Conservation (phyloP, 805 yeast species). For the Wickerhamomyces strasburgensis region DNA sequence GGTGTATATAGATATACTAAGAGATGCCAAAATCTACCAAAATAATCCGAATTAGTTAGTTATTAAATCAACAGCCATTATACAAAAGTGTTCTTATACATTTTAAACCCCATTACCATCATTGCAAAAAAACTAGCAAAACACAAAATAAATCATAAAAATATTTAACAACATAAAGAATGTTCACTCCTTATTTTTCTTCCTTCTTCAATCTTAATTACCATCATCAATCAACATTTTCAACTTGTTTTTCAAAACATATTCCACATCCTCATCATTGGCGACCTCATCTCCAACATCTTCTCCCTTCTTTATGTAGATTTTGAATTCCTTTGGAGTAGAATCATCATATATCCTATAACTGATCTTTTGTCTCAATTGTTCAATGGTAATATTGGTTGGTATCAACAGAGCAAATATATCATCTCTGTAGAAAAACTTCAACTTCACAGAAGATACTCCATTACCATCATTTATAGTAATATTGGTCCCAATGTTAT, state of each 20-base stretch:
- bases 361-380: constrained; percentile 45
- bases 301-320: constrained; percentile 30
- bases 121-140: no score
- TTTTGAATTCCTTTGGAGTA: constrained; percentile 27
- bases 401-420: constrained; percentile 68
- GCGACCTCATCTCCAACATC: constrained; percentile 30
- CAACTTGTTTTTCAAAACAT: constrained; percentile 30
- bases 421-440: constrained; percentile 75
- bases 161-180: background rate
- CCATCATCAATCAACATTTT: constrained; percentile 34
- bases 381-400: constrained; percentile 40
- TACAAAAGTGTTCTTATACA: no score
- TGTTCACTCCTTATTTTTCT: no score
- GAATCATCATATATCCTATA: constrained; percentile 42
- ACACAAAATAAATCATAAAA: background rate
- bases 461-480: background rate
- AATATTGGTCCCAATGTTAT: constrained; percentile 8
- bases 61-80: no score
- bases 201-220: constrained; percentile 9
- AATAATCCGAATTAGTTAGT: no score
- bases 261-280: constrained; percentile 29
- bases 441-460: constrained; percentile 44
- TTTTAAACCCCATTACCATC: no score
- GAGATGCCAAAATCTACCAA: no score
- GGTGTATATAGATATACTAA: no score